Base-by-base conservation (phyloP, 1,284 basidiomycete species). In the Moesziomyces parantarcticus region DNA sequence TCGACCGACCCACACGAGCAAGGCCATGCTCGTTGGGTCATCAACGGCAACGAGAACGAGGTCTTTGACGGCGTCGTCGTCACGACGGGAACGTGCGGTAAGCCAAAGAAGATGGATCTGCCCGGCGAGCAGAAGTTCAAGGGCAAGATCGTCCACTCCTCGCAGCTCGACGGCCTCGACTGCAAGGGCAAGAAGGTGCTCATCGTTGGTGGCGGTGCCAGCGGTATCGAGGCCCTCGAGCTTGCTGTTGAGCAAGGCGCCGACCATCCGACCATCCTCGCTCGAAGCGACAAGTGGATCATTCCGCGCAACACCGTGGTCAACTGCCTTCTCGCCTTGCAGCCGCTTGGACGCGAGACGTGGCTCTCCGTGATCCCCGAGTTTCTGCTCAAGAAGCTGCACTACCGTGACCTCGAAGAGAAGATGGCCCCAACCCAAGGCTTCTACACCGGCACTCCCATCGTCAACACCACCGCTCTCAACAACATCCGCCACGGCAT, bases 191-290 rank as follows among this genome's bases (percentile, higher is more conserved):
- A 89, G 83, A 86, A 84, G 18, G 80, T 83, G 0, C 36, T 81
- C n/a, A 64, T 83, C 41, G 64, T 90, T 23, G 89, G 89, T 0
- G 87, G 87, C 41, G 89, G 89, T 0, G 89, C 89, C 0, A 88
- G 87, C 49, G 89, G 88, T 9, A 87, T 90, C 18, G 89, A 90
- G 74, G 87, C 88, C 1, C 87, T 88, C n/a, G 89, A 90, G 74
- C 66, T 81, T 0, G 80, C 80, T 11, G 70, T 79, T 7, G 72
- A 82, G 3, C 84, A 86, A 50, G 86, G 86, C 21, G 88, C 88
- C 4, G 85, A 85, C 18, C 79, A 85, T 22, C 84, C 86, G 5
- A 84, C 85, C 3, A 87, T 89, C 79, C 79, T 89, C 26, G 88
- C 88, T 1, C 75, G 87, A 21, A 85, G 76, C 36, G 69, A 77